Conservation (phyloP, 73 alveolate genomes). For the Paramecium octaurelia region DNA sequence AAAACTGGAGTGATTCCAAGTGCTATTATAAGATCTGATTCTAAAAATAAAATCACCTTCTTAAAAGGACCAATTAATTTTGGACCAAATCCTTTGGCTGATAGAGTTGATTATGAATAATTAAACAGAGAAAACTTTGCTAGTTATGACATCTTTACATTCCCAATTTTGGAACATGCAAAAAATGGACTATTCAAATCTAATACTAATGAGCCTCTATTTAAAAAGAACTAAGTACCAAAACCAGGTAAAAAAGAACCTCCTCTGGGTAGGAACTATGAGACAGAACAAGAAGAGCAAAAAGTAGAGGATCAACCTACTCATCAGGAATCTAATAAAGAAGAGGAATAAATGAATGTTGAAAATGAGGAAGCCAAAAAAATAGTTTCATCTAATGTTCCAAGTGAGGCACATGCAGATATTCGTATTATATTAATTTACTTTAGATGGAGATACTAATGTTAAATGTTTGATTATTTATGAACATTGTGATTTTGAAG, state of each 20-base stretch:
- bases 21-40: background rate
- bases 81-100: constrained; percentile 42
- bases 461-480: background rate
- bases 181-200: constrained; percentile 30
- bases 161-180: constrained; percentile 25
- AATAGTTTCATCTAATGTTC: background rate
- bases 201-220: constrained; percentile 22
- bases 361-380: background rate
- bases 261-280: background rate
- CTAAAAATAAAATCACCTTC: background rate
- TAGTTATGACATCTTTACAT: constrained; percentile 33
- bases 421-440: background rate
- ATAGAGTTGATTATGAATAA: background rate
- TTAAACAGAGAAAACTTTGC: background rate
- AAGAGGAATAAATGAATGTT: background rate
- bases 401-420: background rate
- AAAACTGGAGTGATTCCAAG: constrained; percentile 41
- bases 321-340: background rate
- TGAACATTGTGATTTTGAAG: constrained; percentile 52
- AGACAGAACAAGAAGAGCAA: background rate
- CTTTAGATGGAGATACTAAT: constrained; percentile 32
- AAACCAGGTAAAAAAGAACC: background rate
- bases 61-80: background rate
- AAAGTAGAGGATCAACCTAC: background rate
- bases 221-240: background rate